Conservation (phyloP, 192 early-diverging fungal species). For the Dimargaris cristalligena region DNA sequence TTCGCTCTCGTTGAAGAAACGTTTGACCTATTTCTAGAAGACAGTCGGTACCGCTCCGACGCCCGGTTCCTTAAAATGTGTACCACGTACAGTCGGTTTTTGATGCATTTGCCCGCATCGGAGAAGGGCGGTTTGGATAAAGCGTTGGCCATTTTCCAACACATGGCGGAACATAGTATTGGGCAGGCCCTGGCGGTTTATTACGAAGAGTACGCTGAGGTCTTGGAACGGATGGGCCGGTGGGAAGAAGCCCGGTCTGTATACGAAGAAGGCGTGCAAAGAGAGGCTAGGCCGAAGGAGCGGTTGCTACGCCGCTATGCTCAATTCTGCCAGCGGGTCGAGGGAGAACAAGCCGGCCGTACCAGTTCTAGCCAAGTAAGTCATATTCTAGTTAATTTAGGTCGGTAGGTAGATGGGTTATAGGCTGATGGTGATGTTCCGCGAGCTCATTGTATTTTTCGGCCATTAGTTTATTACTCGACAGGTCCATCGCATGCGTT, state of each 20-base stretch:
- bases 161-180: constrained; percentile 50
- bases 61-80: constrained; percentile 41
- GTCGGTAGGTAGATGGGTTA: too few relatives aligned
- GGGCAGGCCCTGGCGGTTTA: constrained; percentile 41
- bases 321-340: too few relatives aligned
- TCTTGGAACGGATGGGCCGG: constrained; percentile 33
- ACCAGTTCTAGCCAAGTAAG: too few relatives aligned
- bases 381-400: too few relatives aligned
- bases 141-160: constrained; percentile 41
- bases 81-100: constrained; percentile 33
- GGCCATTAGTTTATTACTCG: too few relatives aligned
- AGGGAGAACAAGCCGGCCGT: too few relatives aligned
- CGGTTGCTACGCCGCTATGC: neutral
- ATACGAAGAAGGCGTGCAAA: neutral
- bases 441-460: too few relatives aligned
- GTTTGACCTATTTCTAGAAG: constrained; percentile 26
- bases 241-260: constrained; percentile 4
- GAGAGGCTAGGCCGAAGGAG: neutral
- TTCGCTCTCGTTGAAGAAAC: constrained; percentile 29
- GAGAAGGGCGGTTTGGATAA: neutral
- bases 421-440: too few relatives aligned
- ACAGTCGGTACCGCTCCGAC: constrained; percentile 39
- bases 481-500: too few relatives aligned
- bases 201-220: constrained; percentile 60
- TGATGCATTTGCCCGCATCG: constrained; percentile 31